Conservation (phyloP, 1,284 basidiomycete species). For the Wallemia hederae region DNA sequence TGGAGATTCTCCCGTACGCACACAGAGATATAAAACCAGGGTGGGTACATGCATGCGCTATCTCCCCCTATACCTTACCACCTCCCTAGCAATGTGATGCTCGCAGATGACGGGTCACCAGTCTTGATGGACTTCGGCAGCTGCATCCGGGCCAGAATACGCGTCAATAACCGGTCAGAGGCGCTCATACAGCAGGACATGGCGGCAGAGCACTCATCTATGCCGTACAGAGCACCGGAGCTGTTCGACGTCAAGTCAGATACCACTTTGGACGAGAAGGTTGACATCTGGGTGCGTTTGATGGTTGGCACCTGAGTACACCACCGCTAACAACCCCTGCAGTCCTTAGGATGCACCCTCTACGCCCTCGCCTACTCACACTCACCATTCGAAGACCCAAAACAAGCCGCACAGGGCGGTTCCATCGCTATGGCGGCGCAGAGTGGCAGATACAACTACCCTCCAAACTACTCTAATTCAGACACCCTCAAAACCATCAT, state of each 20-base stretch:
- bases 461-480: conserved; percentile 33
- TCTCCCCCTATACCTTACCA: background rate
- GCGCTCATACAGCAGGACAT: conserved; percentile 74
- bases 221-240: conserved; percentile 86
- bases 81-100: conserved; percentile 58
- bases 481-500: conserved; percentile 50
- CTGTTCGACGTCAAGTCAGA: conserved; percentile 86
- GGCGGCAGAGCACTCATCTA: conserved; percentile 77
- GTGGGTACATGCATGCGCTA: conserved; percentile 22
- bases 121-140: conserved; percentile 98
- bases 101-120: conserved; percentile 65
- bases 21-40: conserved; percentile 93
- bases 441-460: conserved; percentile 57
- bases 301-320: background rate
- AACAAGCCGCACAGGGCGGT: conserved; percentile 58
- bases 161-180: conserved; percentile 47
- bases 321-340: background rate
- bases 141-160: conserved; percentile 44
- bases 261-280: conserved; percentile 57
- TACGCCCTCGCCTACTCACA: conserved; percentile 73
- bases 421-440: conserved; percentile 86
- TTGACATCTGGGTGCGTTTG: conserved; percentile 59
- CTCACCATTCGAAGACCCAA: conserved; percentile 69
- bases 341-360: conserved; percentile 75
- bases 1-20: conserved; percentile 55